Conservation (phyloP, 1,284 basidiomycete species). For the Abortiporus biennis region DNA sequence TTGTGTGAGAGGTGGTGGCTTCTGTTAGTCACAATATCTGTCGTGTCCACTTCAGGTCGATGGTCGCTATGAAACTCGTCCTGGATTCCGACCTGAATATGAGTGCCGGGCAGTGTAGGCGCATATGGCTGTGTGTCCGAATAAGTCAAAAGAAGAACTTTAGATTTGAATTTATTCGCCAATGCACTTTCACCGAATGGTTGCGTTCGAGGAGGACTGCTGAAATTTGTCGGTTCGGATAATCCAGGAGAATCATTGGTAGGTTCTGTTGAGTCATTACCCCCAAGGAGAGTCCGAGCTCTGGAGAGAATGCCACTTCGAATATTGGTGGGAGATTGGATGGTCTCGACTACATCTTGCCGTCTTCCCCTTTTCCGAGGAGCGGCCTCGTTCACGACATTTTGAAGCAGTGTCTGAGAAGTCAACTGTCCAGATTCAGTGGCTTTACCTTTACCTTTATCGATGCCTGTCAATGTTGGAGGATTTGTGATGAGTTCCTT, state of each 20-base stretch:
- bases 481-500: slow-evolving; percentile 34
- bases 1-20: too few species aligned
- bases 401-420: slow-evolving; percentile 45
- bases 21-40: too few species aligned
- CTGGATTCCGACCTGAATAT: too few species aligned
- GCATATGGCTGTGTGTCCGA: background rate
- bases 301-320: slow-evolving; percentile 47
- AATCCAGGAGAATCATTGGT: background rate
- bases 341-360: slow-evolving; percentile 34
- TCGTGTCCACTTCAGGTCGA: too few species aligned
- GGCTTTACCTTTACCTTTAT: slow-evolving; percentile 23
- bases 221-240: background rate
- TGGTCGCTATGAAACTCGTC: too few species aligned
- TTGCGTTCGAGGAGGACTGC: slow-evolving; percentile 5
- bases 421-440: slow-evolving; percentile 8
- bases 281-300: slow-evolving; percentile 43
- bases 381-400: slow-evolving; percentile 38
- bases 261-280: slow-evolving; percentile 5
- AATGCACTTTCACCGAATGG: slow-evolving; percentile 11
- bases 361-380: slow-evolving; percentile 40
- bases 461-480: slow-evolving; percentile 9
- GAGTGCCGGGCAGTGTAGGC: too few species aligned
- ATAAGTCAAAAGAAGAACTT: background rate
- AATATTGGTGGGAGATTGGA: slow-evolving; percentile 41
- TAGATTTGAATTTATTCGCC: slow-evolving; percentile 6